A percentile compares a stretch with the other conserved stretches of the same genome.
Evolutionary conservation across 805 yeast genomes (phyloP).

Genomic region (Danielozyma ontarioensis): DNA sequence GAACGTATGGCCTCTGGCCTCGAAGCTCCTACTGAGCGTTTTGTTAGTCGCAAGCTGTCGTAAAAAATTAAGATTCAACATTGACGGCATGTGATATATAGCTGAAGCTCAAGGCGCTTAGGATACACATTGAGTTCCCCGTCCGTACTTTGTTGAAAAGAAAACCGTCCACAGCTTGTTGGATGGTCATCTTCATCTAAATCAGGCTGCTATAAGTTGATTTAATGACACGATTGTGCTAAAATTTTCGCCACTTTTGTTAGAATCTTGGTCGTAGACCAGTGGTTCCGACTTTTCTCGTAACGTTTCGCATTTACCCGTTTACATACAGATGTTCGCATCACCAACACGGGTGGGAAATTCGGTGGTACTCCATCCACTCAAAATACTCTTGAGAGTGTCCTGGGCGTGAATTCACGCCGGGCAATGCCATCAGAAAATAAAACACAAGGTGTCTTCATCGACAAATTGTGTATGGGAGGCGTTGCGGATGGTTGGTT

Average conservation of each 20-base stretch:
- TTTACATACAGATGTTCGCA: slow-evolving; percentile 19
- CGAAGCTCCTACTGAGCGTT: too few species aligned
- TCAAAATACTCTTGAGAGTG: slow-evolving; percentile 48
- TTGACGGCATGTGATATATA: too few species aligned
- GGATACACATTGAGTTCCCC: too few species aligned
- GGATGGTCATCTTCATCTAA: too few species aligned
- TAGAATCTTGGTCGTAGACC: slow-evolving; percentile 1
- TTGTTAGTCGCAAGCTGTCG: too few species aligned
- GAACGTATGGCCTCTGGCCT: too few species aligned
- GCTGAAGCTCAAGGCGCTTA: too few species aligned
- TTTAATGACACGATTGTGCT: too few species aligned
- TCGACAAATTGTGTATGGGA: slow-evolving; percentile 38
- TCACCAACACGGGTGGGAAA: slow-evolving; percentile 49
- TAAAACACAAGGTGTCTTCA: slow-evolving; percentile 17
- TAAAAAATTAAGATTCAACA: too few species aligned
- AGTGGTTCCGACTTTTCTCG: slow-evolving; percentile 30
- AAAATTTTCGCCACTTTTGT: not conserved
- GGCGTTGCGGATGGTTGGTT: slow-evolving; percentile 56
- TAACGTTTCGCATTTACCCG: slow-evolving; percentile 46
- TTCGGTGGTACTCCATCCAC: slow-evolving; percentile 57
- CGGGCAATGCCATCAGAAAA: slow-evolving; percentile 58
- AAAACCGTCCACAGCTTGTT: too few species aligned
- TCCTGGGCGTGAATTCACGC: slow-evolving; percentile 51
- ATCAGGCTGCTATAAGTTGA: too few species aligned
- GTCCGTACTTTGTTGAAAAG: too few species aligned